Evolutionary conservation across 2,329 filamentous ascomycete species (phyloP).

Genomic region (Calonectria pauciramosa): DNA sequence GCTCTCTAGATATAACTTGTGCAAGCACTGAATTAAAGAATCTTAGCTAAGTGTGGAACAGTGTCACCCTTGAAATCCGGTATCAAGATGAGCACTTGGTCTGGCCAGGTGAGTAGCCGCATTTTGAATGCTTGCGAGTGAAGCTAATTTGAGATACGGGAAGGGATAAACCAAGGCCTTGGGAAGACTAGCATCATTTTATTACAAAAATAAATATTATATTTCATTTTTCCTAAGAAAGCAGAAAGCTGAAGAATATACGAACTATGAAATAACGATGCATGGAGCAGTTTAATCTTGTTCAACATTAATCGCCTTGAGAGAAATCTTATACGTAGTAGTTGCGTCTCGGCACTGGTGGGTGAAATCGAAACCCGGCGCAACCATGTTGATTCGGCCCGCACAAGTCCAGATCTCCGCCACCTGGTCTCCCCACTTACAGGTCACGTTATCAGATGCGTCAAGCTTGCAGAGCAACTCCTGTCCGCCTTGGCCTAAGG

Average conservation of each 20-base stretch:
- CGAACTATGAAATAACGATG: background rate
- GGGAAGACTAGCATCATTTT: background rate
- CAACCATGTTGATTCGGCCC: background rate
- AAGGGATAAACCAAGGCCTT: background rate
- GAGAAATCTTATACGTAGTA: background rate
- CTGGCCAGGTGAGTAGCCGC: no score
- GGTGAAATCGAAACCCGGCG: background rate
- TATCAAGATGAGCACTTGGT: no score
- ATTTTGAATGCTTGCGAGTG: no score
- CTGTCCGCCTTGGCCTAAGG: background rate
- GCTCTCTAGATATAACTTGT: no score
- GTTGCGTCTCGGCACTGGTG: background rate
- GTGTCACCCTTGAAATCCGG: no score
- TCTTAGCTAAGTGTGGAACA: no score
- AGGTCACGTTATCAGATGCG: background rate
- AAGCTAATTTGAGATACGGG: no score
- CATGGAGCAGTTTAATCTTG: background rate
- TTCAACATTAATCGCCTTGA: background rate
- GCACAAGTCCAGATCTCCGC: background rate
- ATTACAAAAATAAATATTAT: background rate
- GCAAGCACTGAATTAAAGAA: no score
- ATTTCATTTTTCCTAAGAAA: background rate
- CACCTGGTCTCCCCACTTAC: background rate
- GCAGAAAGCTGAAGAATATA: background rate
- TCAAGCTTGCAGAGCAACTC: background rate